These are phyloP conservation scores for Macrolepiota dolichaula DNA, from an alignment of 768 basidiomycete species.

Conservation along the genomic window DNA sequence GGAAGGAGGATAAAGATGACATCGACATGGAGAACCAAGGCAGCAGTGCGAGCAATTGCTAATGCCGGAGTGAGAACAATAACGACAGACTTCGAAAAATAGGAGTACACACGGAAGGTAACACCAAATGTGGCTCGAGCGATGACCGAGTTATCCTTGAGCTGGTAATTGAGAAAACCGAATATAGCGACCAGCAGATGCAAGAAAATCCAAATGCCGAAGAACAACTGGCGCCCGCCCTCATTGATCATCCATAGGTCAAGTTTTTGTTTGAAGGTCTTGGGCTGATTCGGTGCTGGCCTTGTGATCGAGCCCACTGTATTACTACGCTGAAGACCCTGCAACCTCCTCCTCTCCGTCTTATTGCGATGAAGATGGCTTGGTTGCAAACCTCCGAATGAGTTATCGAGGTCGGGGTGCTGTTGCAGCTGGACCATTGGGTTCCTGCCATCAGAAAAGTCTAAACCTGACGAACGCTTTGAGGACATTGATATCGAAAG, in stretches of 20 bases:
- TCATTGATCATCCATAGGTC: conserved; percentile 94
- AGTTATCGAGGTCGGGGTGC: conserved; percentile 43
- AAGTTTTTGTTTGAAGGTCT: conserved; percentile 42
- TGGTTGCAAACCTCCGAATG: conserved; percentile 27
- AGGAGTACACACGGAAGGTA: conserved; percentile 60
- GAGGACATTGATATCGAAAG: conserved; percentile 22
- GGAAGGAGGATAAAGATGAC: conserved; percentile 93
- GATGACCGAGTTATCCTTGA: conserved; percentile 72
- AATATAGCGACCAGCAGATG: conserved; percentile 76
- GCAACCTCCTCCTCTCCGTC: conserved; percentile 77
- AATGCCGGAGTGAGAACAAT: conserved; percentile 28
- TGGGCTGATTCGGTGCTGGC: conserved; percentile 30
- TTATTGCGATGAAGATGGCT: conserved; percentile 77
- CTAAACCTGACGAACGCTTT: conserved; percentile 59
- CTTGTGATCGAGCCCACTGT: conserved; percentile 29
- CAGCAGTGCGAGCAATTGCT: conserved; percentile 88
- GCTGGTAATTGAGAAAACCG: conserved; percentile 71
- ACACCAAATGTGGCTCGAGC: conserved; percentile 72
- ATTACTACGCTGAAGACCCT: conserved; percentile 73
- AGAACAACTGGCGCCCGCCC: conserved; percentile 77
- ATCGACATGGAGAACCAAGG: conserved; percentile 88
- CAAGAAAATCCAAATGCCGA: conserved; percentile 75
- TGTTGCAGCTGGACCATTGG: conserved; percentile 40
- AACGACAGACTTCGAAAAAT: conserved; percentile 18
- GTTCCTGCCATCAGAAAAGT: conserved; percentile 58